Evolutionary conservation across 345 rosid species (phyloP), one percentile per base, ranked within the genome.

Genomic region (Diplotaxis tenuifolia): DNA sequence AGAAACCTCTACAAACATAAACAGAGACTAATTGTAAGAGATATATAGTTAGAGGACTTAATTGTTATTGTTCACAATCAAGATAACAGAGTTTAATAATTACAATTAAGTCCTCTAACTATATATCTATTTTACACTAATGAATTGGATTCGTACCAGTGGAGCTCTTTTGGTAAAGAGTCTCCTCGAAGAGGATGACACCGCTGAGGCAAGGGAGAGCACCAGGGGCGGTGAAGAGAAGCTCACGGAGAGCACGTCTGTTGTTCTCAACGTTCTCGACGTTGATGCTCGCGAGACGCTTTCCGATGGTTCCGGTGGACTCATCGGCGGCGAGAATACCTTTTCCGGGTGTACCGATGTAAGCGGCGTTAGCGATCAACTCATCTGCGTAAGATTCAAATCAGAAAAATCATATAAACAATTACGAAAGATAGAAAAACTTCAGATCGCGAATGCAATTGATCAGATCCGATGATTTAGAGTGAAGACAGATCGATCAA

Each of bases 291-390:
- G 96, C 77, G 0, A 95, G 86, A 73, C 96, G 98, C 88, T 92
- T 95, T 70, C 99, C 98, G 2, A 95, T 92, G 9, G 98, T 95
- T 29, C 98, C 99, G 0, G 98, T 95, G 28, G 99, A 92, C 75
- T 95, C 99, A 78, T 95, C 98, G 72, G 98, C 99, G 21, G 97
- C 99, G 28, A 95, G 96, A 63, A 95, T 95, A 82, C 99, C 99
- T 83, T 92, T 95, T 21, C 97, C 98, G 32, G 98, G 99, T 84
- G 96, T 88, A 63, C 99, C 97, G 72, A 95, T 90, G 88, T 92
- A 92, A 69, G 94, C 86, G 54, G 97, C 98, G 74, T 92, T 95
- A 22, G 83, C 84, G 53, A 81, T 85, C 59, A 95, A 82, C 91
- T 95, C 97, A 72, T 92, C 98, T 92, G 66, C 78, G 0, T 5